A percentile compares a stretch with the other conserved stretches of the same genome.
Conservation (phyloP, 2,329 filamentous ascomycete genomes). For the Pseudopyrenochaeta lycopersici region DNA sequence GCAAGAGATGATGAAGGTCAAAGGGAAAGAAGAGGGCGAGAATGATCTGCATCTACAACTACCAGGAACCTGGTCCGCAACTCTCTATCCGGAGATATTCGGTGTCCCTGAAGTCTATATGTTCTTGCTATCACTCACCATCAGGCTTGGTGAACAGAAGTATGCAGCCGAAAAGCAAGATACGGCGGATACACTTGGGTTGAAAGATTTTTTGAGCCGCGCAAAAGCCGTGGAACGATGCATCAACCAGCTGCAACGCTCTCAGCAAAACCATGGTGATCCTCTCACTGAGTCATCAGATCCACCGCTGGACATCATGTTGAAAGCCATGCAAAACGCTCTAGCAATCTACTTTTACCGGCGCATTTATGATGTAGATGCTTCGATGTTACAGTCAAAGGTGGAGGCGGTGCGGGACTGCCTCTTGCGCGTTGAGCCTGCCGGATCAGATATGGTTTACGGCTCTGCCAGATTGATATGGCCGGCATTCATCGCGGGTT, state of each 20-base stretch:
- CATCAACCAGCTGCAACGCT: slow-evolving; percentile 32
- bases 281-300: neutral
- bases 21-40: slow-evolving; percentile 52
- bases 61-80: slow-evolving; percentile 52
- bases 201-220: slow-evolving; percentile 43
- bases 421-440: slow-evolving; percentile 46
- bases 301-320: slow-evolving; percentile 37
- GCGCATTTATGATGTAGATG: slow-evolving; percentile 53
- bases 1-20: slow-evolving; percentile 42
- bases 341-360: slow-evolving; percentile 59
- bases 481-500: slow-evolving; percentile 57
- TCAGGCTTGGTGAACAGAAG: slow-evolving; percentile 56
- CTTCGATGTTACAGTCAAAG: slow-evolving; percentile 52
- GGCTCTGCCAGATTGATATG: slow-evolving; percentile 53
- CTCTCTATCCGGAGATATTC: slow-evolving; percentile 57
- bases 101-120: slow-evolving; percentile 56
- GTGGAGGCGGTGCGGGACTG: slow-evolving; percentile 50
- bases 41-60: slow-evolving; percentile 56
- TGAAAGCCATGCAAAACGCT: slow-evolving; percentile 54
- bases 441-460: slow-evolving; percentile 43
- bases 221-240: slow-evolving; percentile 46
- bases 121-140: slow-evolving; percentile 39
- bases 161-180: slow-evolving; percentile 34
- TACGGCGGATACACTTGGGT: slow-evolving; percentile 8
- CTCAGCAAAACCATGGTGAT: neutral